phyloP scores from a whole-genome alignment of 2,329 filamentous ascomycete species.

The Microcyclosporella mali region DNA sequence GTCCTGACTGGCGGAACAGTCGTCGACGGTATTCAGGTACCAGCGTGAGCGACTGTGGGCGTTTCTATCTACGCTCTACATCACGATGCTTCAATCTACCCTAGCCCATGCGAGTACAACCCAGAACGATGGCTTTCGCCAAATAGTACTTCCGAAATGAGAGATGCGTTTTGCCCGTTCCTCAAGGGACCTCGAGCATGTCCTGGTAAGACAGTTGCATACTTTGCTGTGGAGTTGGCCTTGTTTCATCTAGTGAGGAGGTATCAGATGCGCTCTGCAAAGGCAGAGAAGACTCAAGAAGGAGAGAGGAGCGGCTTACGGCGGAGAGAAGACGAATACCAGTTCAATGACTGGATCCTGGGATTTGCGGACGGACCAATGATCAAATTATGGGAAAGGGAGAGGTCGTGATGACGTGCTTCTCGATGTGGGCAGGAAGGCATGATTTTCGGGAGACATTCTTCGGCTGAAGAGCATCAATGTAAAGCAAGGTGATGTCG shows the following conservation, averaged over 20 bases:
- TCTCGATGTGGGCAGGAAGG: no score
- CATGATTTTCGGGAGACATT: no score
- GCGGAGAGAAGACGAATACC: no score
- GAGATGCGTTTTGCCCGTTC: not conserved
- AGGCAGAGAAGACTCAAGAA: no score
- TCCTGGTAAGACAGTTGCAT: constrained; percentile 1
- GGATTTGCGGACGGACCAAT: no score
- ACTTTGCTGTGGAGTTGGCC: constrained; percentile 1
- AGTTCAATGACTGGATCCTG: no score
- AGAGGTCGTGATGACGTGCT: no score
- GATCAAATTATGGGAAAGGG: no score
- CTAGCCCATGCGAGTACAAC: not conserved
- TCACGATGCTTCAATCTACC: not conserved
- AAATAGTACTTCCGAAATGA: not conserved
- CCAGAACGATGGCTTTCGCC: not conserved
- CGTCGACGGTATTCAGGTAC: not conserved
- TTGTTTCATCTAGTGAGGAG: constrained; percentile 2
- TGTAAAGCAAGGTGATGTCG: no score
- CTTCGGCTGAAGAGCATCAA: no score
- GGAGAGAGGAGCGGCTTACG: no score
- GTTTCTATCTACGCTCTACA: not conserved
- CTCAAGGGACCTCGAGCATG: not conserved
- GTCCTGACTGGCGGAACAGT: not conserved
- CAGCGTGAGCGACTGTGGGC: not conserved
- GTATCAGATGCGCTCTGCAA: no score